Conservation (phyloP, 2,329 filamentous ascomycete genomes). For the Pseudogymnoascus sp. region DNA sequence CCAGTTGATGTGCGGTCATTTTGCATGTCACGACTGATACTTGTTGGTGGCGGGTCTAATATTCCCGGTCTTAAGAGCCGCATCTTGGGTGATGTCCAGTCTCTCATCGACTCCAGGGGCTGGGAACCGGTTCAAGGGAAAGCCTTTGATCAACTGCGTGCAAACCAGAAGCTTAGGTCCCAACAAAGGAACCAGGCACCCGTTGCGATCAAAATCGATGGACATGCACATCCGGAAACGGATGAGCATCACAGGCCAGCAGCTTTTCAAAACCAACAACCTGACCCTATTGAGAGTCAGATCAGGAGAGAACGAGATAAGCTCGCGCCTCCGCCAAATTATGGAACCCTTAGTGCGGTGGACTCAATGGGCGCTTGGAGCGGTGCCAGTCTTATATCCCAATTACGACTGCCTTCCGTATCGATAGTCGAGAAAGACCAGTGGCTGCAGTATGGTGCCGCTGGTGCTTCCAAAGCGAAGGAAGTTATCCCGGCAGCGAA, state of each 20-base stretch:
- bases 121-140: slow-evolving; percentile 75
- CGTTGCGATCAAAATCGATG: background rate
- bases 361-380: slow-evolving; percentile 69
- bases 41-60: slow-evolving; percentile 73
- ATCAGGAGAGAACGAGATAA: slow-evolving; percentile 41
- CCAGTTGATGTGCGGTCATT: slow-evolving; percentile 75
- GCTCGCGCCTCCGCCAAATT: slow-evolving; percentile 37
- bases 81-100: slow-evolving; percentile 66
- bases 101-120: slow-evolving; percentile 59
- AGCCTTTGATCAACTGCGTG: slow-evolving; percentile 49
- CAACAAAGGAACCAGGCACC: slow-evolving; percentile 3
- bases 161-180: slow-evolving; percentile 22
- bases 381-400: slow-evolving; percentile 63
- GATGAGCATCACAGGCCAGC: slow-evolving; percentile 20
- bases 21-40: slow-evolving; percentile 84
- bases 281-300: slow-evolving; percentile 53
- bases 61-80: slow-evolving; percentile 75
- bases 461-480: slow-evolving; percentile 52
- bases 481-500: slow-evolving; percentile 53
- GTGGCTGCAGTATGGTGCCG: slow-evolving; percentile 61
- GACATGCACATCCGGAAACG: slow-evolving; percentile 14
- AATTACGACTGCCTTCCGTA: slow-evolving; percentile 61
- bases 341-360: slow-evolving; percentile 57
- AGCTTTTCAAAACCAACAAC: slow-evolving; percentile 37
- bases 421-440: slow-evolving; percentile 65